Percentiles rank a stretch among this genome's conserved stretches.
Evolutionary conservation across 2,329 filamentous ascomycete genomes (phyloP).

Genomic region (Daldinia sp.): DNA sequence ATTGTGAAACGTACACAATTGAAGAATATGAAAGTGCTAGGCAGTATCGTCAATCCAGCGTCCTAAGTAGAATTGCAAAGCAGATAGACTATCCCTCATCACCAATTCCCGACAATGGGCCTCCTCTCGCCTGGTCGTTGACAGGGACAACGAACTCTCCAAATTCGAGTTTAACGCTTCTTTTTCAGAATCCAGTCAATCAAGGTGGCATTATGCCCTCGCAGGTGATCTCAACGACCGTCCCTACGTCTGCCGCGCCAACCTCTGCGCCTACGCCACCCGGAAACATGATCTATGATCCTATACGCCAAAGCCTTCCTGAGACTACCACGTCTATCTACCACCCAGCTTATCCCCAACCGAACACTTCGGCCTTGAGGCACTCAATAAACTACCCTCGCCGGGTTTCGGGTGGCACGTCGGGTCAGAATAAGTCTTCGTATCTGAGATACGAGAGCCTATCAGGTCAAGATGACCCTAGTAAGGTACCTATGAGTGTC

Average conservation of each 20-base stretch:
- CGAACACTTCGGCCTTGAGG: conserved; percentile 57
- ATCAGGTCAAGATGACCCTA: conserved; percentile 43
- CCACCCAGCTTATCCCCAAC: conserved; percentile 59
- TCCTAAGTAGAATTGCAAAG: conserved; percentile 54
- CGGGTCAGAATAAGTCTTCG: conserved; percentile 37
- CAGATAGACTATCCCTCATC: conserved; percentile 56
- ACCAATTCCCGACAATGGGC: conserved; percentile 54
- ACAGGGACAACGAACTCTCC: conserved; percentile 87
- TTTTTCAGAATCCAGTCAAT: conserved; percentile 69
- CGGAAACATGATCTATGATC: conserved; percentile 68
- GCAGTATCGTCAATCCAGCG: conserved; percentile 55
- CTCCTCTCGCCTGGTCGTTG: conserved; percentile 82
- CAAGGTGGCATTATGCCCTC: conserved; percentile 31
- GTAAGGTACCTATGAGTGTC: conserved; percentile 42
- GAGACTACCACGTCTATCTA: conserved; percentile 58
- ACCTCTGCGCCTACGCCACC: conserved; percentile 58
- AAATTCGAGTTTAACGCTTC: conserved; percentile 81
- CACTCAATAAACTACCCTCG: conserved; percentile 50
- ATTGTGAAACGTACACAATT: conserved; percentile 71
- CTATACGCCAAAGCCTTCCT: conserved; percentile 64
- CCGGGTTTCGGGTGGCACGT: conserved; percentile 38
- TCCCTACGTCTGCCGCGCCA: conserved; percentile 38
- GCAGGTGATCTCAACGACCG: conserved; percentile 28
- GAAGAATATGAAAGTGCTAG: conserved; percentile 83
- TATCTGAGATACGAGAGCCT: conserved; percentile 41